Percentiles rank a stretch among this genome's conserved stretches.
Evolutionary conservation across 2,329 filamentous ascomycete genomes (phyloP).

Genomic region (Aureobasidium sp.): DNA sequence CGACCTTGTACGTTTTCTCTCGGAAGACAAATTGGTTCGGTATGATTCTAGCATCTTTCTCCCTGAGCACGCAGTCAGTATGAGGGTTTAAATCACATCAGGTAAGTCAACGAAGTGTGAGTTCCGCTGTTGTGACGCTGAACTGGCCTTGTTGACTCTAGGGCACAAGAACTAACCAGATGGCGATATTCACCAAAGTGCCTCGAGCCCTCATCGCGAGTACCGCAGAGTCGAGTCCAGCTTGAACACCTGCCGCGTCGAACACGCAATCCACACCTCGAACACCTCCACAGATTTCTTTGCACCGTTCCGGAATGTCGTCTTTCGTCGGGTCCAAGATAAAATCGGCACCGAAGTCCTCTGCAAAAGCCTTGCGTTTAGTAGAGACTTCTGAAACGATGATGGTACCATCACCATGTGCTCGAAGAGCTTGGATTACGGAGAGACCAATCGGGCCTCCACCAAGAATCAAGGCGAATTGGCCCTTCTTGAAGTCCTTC

Average conservation of each 20-base stretch:
- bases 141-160: not conserved
- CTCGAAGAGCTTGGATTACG: conserved; percentile 41
- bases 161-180: conserved; percentile 33
- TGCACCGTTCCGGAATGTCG: conserved; percentile 40
- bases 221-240: conserved; percentile 43
- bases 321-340: conserved; percentile 46
- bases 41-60: conserved; percentile 43
- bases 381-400: conserved; percentile 48
- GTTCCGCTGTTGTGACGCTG: not conserved
- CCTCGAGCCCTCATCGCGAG: conserved; percentile 44
- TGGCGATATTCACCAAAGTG: conserved; percentile 49
- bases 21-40: conserved; percentile 49
- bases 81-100: not conserved
- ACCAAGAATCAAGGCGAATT: conserved; percentile 44
- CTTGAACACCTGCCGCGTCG: conserved; percentile 49
- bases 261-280: conserved; percentile 45
- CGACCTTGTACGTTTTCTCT: conserved; percentile 44
- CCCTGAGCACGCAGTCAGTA: conserved; percentile 19
- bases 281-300: conserved; percentile 37
- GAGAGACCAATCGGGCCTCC: conserved; percentile 49
- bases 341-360: conserved; percentile 45
- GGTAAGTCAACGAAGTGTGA: not conserved
- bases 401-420: conserved; percentile 41
- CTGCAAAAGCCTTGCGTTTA: conserved; percentile 43
- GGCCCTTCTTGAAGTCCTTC: conserved; percentile 35